Base-by-base conservation (phyloP, 305 asterid species). In the Fraxinus velutina region DNA sequence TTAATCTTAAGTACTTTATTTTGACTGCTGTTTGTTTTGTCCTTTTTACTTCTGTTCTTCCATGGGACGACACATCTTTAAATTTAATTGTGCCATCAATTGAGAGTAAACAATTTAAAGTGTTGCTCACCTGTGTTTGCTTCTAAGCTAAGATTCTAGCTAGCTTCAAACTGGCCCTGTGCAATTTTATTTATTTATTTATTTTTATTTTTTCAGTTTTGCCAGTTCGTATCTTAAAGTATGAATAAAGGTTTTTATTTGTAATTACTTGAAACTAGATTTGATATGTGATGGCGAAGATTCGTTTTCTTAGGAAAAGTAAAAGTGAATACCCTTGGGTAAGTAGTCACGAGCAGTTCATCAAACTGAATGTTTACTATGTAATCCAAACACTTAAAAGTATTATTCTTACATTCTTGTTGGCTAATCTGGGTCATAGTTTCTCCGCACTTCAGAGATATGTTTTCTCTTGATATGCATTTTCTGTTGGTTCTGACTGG, bases 401-500 rank as follows among this genome's bases (percentile, higher is more conserved):
- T 15, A 68, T 30, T 4, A 70, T 15, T 70, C 72, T 70, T 29
- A 70, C 9, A 1, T 29, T 70, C 37, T 13, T 70, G 42, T 15
- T 70, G 75, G 9, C 9, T 70, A 29, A 15, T 29, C 39, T 4
- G 75, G 75, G 39, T 68, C 30, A 70, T 3, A 70, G 13, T 29
- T 70, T 70, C 75, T 30, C 37, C 0, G 75, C 75, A 5, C 10
- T 10, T 21, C 37, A 29, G 75, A 70, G 42, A 70, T 70, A 13
- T 47, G 19, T 70, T 50, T n/a, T 76, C 75, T 77, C 79, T 39
- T 39, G 22, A 66, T 47, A 60, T 44, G 70, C 68, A 74, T 68
- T 64, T 76, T 22, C 62, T 30, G 47, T 64, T 74, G 21, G 77
- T 84, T 76, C 79, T 32, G 74, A 77, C 83, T 72, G 82, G 70